Percentiles rank a stretch among this genome's conserved stretches.
phyloP scores from a whole-genome alignment of 169 alveolate genomes.

The Eimeria falciformis region DNA sequence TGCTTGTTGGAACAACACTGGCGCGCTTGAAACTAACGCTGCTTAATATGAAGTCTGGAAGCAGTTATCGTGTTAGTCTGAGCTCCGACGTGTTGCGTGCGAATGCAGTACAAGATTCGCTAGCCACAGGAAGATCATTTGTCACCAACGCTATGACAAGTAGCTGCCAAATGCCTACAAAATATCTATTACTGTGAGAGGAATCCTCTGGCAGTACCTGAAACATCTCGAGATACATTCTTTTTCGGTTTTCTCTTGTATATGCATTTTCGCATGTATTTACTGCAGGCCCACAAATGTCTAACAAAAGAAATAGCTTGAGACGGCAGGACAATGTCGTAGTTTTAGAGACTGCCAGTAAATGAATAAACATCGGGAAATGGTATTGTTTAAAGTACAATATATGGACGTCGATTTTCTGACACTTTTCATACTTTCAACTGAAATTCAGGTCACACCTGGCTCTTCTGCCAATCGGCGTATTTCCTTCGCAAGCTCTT shows the following conservation, averaged over 20 bases:
- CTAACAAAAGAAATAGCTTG: too few relatives aligned
- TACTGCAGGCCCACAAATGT: not conserved
- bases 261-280: not conserved
- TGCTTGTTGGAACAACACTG: not conserved
- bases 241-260: not conserved
- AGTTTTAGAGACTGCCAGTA: too few relatives aligned
- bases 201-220: constrained; percentile 16
- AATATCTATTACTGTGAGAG: not conserved
- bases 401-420: too few relatives aligned
- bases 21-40: not conserved
- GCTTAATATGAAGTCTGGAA: too few relatives aligned
- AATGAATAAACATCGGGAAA: too few relatives aligned
- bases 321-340: not conserved
- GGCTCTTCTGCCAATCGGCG: not conserved
- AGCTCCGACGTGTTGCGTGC: not conserved
- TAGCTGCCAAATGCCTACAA: not conserved
- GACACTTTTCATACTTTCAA: not conserved
- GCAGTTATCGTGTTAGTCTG: not conserved
- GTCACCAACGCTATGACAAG: not conserved
- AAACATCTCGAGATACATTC: constrained; percentile 77
- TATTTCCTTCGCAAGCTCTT: constrained; percentile 32
- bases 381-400: not conserved
- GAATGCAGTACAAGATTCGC: not conserved
- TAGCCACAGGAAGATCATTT: not conserved
- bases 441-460: not conserved